Base-by-base conservation (phyloP, 495 filamentous ascomycete genomes). In the Trichoderma erinaceum region DNA sequence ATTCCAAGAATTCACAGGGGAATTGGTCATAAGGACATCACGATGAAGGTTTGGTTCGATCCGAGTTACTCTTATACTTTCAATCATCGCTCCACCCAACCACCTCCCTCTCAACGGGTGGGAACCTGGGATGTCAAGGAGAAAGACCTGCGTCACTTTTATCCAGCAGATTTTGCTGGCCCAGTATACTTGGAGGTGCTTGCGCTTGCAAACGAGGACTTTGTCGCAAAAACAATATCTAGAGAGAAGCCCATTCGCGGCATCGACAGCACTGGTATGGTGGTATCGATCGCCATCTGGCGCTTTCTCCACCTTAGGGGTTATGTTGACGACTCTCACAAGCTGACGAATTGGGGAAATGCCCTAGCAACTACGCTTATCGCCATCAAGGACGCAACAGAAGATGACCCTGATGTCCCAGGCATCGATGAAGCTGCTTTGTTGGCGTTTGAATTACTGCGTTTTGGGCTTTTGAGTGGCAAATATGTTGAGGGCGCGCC, bases 281-380 rank as follows among this genome's bases (percentile, higher is more conserved):
- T 98, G 63, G 77, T 89, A 13, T 85, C 86, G 23, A 91, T 97
- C 73, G 85, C 89, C 4, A 77, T 92, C 64, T 97, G 92, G 89
- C 86, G 92, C 50, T 94, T 97, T 76, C 80, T 98, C 38, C 92
- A 97, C 75, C 81, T 98, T 50, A 89, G 93, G 63, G 92, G 86
- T 12, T 98, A 96, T 71, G 80, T 95, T 46, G 85, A 96, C 69
- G 84, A 88, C 63, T 85, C 87, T 63, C 95, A 98, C 76, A 82
- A 87, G 68, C 84, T 97, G 35, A 97, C 93, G 10, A 69, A 77
- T 32, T 97, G 93, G 94, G 95, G 95, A 32, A 83, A 87, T 69
- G 91, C 91, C 13, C 79, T 98, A 27, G 84, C 87, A 43, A 84
- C 85, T 66, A 86, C 90, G 18, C 79, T 96, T 41, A 80, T 86